Percentiles rank a stretch among this genome's conserved stretches.
Evolutionary conservation across 306 rosid species (phyloP).

Genomic region (Sophora flavescens): DNA sequence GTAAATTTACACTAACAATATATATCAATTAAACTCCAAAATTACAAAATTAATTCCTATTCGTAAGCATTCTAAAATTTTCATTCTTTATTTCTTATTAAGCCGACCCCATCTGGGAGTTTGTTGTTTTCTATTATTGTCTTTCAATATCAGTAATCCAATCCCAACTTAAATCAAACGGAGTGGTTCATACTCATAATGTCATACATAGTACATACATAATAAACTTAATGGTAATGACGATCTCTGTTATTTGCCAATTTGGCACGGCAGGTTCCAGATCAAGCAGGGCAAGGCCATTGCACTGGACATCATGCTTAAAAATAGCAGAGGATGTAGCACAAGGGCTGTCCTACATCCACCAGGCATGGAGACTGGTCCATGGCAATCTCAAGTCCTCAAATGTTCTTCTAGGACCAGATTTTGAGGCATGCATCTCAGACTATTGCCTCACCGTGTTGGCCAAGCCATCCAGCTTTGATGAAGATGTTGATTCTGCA

Average conservation of each 20-base stretch:
- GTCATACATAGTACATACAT: background rate
- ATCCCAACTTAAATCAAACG: background rate
- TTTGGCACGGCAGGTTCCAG: slow-evolving; percentile 70
- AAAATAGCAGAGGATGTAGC: slow-evolving; percentile 96
- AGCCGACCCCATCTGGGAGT: background rate
- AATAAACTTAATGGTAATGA: background rate
- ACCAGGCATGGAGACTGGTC: slow-evolving; percentile 95
- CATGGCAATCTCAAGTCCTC: slow-evolving; percentile 92
- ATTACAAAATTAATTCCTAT: too few relatives aligned
- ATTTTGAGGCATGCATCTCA: slow-evolving; percentile 84
- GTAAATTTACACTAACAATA: too few relatives aligned
- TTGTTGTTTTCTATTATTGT: slow-evolving; percentile 7
- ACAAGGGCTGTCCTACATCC: slow-evolving; percentile 92
- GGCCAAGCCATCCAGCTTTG: slow-evolving; percentile 43
- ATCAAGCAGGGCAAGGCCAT: slow-evolving; percentile 83
- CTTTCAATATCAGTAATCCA: background rate
- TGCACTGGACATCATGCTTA: slow-evolving; percentile 96
- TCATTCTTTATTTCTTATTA: background rate
- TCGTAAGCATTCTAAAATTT: too few relatives aligned
- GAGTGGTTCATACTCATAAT: background rate
- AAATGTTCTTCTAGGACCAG: slow-evolving; percentile 85
- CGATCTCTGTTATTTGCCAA: slow-evolving; percentile 16
- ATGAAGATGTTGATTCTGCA: slow-evolving; percentile 54
- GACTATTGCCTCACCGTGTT: slow-evolving; percentile 83
- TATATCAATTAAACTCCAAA: too few relatives aligned